A percentile compares a stretch with the other conserved stretches of the same genome.
phyloP scores from a whole-genome alignment of 2,329 filamentous ascomycete genomes.

The Claviceps sp. region DNA sequence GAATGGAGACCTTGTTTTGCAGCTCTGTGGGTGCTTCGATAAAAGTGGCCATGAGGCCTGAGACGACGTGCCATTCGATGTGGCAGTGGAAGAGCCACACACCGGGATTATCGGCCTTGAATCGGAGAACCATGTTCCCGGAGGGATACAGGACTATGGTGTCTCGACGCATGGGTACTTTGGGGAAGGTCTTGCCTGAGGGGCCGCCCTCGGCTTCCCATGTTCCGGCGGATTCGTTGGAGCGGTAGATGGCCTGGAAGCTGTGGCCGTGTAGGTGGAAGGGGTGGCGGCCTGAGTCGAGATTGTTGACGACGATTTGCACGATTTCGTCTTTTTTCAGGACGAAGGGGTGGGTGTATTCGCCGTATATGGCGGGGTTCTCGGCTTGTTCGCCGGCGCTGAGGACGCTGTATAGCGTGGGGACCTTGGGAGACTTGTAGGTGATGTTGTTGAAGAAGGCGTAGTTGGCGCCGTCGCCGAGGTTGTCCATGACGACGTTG shows the following conservation, averaged over 20 bases:
- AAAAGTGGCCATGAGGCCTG: conserved; percentile 52
- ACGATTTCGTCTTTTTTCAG: conserved; percentile 55
- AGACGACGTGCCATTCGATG: conserved; percentile 62
- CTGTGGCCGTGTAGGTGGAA: conserved; percentile 70
- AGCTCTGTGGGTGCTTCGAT: conserved; percentile 49
- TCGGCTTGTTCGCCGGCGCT: conserved; percentile 44
- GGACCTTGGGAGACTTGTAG: conserved; percentile 62
- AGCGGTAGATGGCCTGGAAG: conserved; percentile 55
- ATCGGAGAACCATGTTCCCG: conserved; percentile 57
- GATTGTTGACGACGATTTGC: conserved; percentile 65
- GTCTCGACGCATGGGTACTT: conserved; percentile 52
- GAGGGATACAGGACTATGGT: conserved; percentile 51
- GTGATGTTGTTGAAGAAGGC: conserved; percentile 68
- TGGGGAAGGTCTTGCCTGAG: conserved; percentile 30
- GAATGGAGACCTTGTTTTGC: conserved; percentile 47
- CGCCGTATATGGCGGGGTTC: conserved; percentile 50
- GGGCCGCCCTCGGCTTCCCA: conserved; percentile 34
- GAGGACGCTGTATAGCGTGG: conserved; percentile 64
- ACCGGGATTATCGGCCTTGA: conserved; percentile 53
- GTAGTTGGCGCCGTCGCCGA: conserved; percentile 45
- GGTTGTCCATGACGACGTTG: conserved; percentile 47
- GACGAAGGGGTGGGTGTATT: conserved; percentile 52
- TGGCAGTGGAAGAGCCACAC: conserved; percentile 70
- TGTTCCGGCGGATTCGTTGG: conserved; percentile 40
- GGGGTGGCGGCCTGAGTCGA: conserved; percentile 56